These are phyloP conservation scores for Elasticomyces elasticus DNA, from an alignment of 495 filamentous ascomycete species.

Conservation along the genomic window DNA sequence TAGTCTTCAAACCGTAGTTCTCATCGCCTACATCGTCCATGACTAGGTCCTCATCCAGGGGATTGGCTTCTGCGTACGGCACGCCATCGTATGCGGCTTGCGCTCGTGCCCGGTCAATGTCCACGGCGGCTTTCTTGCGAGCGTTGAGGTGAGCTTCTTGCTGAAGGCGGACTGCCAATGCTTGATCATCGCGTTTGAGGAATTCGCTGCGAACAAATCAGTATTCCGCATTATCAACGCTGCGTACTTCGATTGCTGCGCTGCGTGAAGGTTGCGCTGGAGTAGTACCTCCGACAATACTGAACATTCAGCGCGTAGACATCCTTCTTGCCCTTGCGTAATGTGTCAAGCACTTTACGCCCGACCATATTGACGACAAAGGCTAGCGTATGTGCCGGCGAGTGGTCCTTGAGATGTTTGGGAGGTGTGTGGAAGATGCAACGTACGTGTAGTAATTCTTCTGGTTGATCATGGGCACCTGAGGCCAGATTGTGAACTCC, in stretches of 20 bases:
- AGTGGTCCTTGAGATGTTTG: neutral
- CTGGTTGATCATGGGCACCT: conserved; percentile 86
- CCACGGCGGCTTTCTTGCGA: conserved; percentile 73
- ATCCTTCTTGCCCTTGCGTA: conserved; percentile 20
- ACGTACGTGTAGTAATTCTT: conserved; percentile 99
- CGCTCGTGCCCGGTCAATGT: conserved; percentile 74
- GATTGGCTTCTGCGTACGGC: conserved; percentile 39
- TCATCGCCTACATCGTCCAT: conserved; percentile 39
- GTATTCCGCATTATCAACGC: neutral
- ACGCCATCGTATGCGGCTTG: conserved; percentile 45
- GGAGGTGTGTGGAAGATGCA: neutral
- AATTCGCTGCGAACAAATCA: conserved; percentile 58
- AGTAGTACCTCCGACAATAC: conserved; percentile 20
- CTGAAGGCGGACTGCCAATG: conserved; percentile 75
- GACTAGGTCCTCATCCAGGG: conserved; percentile 47
- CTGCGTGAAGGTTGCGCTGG: neutral
- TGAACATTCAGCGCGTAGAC: conserved; percentile 22
- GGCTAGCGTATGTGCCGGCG: neutral
- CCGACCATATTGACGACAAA: conserved; percentile 14
- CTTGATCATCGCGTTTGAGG: conserved; percentile 95
- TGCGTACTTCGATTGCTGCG: neutral
- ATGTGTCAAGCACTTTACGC: conserved; percentile 14
- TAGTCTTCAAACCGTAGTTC: conserved; percentile 69
- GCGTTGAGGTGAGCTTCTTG: conserved; percentile 69
- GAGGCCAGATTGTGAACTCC: conserved; percentile 87